Evolutionary conservation across 179 eudicot genomes (phyloP).

Genomic region (Dionaea muscipula): DNA sequence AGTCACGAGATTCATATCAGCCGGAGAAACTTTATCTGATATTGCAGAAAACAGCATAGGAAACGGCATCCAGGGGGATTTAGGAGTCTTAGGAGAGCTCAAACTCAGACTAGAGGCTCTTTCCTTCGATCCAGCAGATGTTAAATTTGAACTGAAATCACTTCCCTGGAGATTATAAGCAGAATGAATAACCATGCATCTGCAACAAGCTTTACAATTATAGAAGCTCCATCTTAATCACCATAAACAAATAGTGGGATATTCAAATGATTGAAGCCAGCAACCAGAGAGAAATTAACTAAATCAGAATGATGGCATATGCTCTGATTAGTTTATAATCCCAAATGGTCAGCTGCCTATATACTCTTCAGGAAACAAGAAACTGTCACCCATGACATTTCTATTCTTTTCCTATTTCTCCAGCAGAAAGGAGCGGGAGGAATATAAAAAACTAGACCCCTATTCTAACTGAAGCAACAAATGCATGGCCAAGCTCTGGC

Average conservation of each 20-base stretch:
- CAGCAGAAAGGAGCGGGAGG: too few relatives aligned
- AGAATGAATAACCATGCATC: not conserved
- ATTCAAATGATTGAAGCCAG: not conserved
- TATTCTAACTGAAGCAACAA: too few relatives aligned
- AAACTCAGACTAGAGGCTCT: constrained; percentile 25
- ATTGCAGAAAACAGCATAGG: constrained; percentile 56
- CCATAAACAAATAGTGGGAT: not conserved
- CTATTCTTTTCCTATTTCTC: too few relatives aligned
- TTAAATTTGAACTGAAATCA: constrained; percentile 19
- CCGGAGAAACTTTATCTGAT: constrained; percentile 34
- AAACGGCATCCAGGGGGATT: constrained; percentile 85
- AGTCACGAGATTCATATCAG: constrained; percentile 40
- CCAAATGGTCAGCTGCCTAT: too few relatives aligned
- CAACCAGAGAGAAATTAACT: too few relatives aligned
- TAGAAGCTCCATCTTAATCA: not conserved
- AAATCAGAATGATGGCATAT: too few relatives aligned
- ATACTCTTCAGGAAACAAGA: too few relatives aligned
- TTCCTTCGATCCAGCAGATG: constrained; percentile 25
- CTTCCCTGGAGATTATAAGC: constrained; percentile 18
- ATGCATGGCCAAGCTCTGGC: too few relatives aligned
- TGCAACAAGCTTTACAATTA: too few relatives aligned
- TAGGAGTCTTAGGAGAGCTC: constrained; percentile 30
- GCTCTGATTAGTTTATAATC: too few relatives aligned
- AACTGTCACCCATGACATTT: too few relatives aligned
- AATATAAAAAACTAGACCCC: too few relatives aligned